Base-by-base conservation (phyloP, 306 rosid genomes). In the Quercus alba region DNA sequence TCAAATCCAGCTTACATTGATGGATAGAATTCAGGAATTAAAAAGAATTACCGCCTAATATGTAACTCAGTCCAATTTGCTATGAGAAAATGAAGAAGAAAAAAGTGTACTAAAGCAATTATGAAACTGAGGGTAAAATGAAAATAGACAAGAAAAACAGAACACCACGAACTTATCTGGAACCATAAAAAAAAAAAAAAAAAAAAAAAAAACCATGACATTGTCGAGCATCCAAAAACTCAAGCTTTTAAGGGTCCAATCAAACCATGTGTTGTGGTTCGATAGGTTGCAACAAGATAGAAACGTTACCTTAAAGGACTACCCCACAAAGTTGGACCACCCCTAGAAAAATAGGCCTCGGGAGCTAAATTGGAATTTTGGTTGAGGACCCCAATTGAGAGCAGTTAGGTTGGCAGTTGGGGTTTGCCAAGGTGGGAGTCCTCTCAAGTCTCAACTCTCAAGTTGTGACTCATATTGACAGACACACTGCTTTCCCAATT, bases 381-480 rank as follows among this genome's bases (percentile, higher is more conserved):
- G 21, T 1, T 1, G 49, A 33, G 86, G 86, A 81, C 78, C 86
- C 81, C 77, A 57, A 44, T 1, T 17, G n/a, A 26, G 63, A 72
- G 73, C 73, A 67, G 81, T 81, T 88, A 77, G 85, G 79, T 77
- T 74, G 88, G 78, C 33, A 82, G 86, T 81, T 84, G 88, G 81
- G 51, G 20, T 70, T 46, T 15, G 20, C 30, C 44, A 81, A 82
- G 77, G 21, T 4, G 46, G 41, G 33, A 66, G 17, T 77, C 71
- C 74, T 55, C 31, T 15, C 25, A 23, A 81, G 78, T 55, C 31
- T 15, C n/a, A 23, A 81, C 78, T 55, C 31, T 15, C 33, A 30
- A 81, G 81, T 70, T 77, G 70, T 59, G 74, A 80, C 70, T 46
- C 19, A 21, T 49, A 72, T 61, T 38, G 54, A 77, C 82, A 74